Base-by-base conservation (phyloP, 23 red algal genomes). In the Chondrus crispus region DNA sequence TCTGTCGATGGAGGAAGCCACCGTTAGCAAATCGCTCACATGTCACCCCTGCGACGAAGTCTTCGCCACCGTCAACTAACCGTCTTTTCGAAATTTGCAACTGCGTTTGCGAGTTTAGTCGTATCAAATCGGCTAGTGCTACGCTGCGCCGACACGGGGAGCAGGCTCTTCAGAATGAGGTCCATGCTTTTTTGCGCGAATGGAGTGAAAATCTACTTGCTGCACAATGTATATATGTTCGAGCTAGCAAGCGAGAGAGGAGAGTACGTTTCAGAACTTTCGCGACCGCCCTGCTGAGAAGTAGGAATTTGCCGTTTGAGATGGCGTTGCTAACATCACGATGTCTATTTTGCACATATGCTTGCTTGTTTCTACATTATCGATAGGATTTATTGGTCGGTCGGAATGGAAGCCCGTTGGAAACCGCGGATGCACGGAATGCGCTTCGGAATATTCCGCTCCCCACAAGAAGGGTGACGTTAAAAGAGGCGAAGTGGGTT, bases 121-220 rank as follows among this genome's bases (percentile, higher is more conserved):
- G 85, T 37, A 74, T 74, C 50, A 62, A 46, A 16, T 88, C 85
- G 3, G 85, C 85, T 38, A 66, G 85, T 13, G 63, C 85, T 2
- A 88, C 85, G 40, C 64, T 88, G 85, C 85, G 85, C 6, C 85
- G 85, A 12, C 51, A 88, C 64, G 85, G 85, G 4, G 85, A 88
- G 37, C 64, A 72, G 64, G 60, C 57, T 38, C 64, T 88, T 3
- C 66, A 74, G 10, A 74, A 72, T 5, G 85, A 88, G 24, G 85
- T 88, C 4, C 85, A 70, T 28, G 62, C 5, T 9, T 35, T 88
- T 38, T 43, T 88, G 85, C 10, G 5, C 11, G 33, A 41, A 5
- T 88, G 85, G 85, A 16, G 33, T 41, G 12, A 35, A 18, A 40
- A 50, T 33, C 37, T 88, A 5, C 30, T 12, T 22, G 22, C 16